phyloP scores from a whole-genome alignment of 495 filamentous ascomycete genomes.

The Aspergillus sclerotioniger region DNA sequence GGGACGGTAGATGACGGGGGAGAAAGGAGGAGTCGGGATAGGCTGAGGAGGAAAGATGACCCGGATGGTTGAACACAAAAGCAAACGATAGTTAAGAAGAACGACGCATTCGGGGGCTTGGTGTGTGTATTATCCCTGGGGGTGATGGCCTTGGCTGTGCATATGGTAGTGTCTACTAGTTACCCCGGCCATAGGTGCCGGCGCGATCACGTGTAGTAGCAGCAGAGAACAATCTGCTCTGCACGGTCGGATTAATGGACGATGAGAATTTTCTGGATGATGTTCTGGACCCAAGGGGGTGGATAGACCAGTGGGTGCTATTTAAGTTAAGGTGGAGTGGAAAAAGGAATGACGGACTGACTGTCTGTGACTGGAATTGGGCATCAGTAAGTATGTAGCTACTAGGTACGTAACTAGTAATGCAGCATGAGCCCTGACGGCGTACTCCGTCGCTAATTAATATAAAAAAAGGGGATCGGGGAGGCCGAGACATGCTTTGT shows the following conservation, averaged over 20 bases:
- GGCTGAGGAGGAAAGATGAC: constrained; percentile 1
- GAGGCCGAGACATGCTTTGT: background rate
- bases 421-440: background rate
- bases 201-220: background rate
- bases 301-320: background rate
- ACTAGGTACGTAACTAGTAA: background rate
- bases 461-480: background rate
- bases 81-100: background rate
- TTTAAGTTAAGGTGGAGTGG: background rate
- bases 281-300: background rate
- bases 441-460: background rate
- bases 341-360: too few relatives aligned
- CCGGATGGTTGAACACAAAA: constrained; percentile 1
- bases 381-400: background rate
- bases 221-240: background rate
- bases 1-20: constrained; percentile 27
- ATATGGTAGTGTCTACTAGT: background rate
- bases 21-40: background rate
- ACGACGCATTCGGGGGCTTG: background rate
- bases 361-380: too few relatives aligned
- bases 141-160: too few relatives aligned
- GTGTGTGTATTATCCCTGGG: background rate
- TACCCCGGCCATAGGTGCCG: background rate
- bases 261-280: background rate
- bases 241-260: background rate